A percentile compares a stretch with the other conserved stretches of the same genome.
These are phyloP conservation scores for Pestalotiopsis sp. DNA, from an alignment of 2,329 filamentous ascomycete species.

Conservation along the genomic window DNA sequence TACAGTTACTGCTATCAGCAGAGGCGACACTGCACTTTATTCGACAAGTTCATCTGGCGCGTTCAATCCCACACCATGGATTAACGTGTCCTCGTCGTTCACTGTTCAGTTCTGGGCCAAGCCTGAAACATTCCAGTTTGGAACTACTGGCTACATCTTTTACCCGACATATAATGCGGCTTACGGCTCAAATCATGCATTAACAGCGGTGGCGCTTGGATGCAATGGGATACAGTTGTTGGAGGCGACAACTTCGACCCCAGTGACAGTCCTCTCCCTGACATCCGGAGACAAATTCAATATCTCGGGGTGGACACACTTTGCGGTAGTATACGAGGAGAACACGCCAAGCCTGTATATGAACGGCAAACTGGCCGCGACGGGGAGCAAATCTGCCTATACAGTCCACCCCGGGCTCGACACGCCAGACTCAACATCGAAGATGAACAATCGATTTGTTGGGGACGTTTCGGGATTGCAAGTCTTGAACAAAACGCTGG, in stretches of 20 bases:
- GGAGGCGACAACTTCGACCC: not conserved
- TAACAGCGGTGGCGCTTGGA: not conserved
- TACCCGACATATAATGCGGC: not conserved
- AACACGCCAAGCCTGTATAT: not conserved
- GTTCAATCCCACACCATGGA: not conserved
- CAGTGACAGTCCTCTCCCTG: not conserved
- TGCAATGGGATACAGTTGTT: not conserved
- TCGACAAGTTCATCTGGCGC: not conserved
- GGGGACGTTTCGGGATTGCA: not conserved
- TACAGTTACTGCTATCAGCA: not conserved
- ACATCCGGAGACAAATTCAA: not conserved
- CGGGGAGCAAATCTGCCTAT: not conserved
- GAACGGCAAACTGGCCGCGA: not conserved
- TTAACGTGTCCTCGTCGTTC: not conserved
- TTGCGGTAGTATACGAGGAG: not conserved
- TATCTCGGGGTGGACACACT: not conserved
- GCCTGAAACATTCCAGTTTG: not conserved
- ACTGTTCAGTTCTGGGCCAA: not conserved
- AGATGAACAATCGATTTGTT: not conserved
- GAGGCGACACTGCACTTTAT: not conserved
- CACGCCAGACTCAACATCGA: not conserved
- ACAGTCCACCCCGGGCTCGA: not conserved
- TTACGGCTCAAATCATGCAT: not conserved
- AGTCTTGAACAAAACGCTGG: not conserved
- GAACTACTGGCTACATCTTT: not conserved